Conservation (phyloP, 129 eudicot genomes). For the Deinandra increscens region DNA sequence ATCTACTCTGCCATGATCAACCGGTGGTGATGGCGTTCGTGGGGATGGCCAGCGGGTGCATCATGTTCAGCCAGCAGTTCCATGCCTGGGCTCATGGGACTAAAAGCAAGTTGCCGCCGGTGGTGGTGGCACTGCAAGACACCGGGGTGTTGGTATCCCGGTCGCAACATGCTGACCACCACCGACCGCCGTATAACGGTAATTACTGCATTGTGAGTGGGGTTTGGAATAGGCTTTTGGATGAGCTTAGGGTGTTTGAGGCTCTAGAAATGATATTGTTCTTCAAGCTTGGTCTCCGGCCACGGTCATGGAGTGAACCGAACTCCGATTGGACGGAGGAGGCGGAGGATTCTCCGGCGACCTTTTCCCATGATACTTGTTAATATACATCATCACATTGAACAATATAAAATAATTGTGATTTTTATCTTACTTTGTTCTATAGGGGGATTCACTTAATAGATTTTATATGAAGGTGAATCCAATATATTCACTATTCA, state of each 20-base stretch:
- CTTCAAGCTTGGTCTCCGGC: slow-evolving; percentile 69
- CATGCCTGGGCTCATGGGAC: slow-evolving; percentile 94
- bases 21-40: slow-evolving; percentile 56
- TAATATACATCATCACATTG: no score
- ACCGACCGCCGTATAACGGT: slow-evolving; percentile 67
- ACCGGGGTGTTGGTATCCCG: slow-evolving; percentile 63
- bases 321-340: slow-evolving; percentile 60
- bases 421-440: no score
- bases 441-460: no score
- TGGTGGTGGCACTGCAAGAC: slow-evolving; percentile 69
- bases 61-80: slow-evolving; percentile 92
- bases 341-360: slow-evolving; percentile 16
- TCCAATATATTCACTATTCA: no score
- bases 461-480: no score
- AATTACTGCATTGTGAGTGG: slow-evolving; percentile 94
- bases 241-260: slow-evolving; percentile 62
- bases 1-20: slow-evolving; percentile 43
- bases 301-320: slow-evolving; percentile 87
- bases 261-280: slow-evolving; percentile 72
- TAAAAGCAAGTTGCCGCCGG: slow-evolving; percentile 66
- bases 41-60: slow-evolving; percentile 72
- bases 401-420: no score
- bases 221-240: slow-evolving; percentile 72
- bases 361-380: slow-evolving; percentile 9
- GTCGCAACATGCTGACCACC: slow-evolving; percentile 72